Evolutionary conservation across 2,329 filamentous ascomycete species (phyloP), one percentile per base, ranked within the genome.

Genomic region (Aspergillus carbonarius): DNA sequence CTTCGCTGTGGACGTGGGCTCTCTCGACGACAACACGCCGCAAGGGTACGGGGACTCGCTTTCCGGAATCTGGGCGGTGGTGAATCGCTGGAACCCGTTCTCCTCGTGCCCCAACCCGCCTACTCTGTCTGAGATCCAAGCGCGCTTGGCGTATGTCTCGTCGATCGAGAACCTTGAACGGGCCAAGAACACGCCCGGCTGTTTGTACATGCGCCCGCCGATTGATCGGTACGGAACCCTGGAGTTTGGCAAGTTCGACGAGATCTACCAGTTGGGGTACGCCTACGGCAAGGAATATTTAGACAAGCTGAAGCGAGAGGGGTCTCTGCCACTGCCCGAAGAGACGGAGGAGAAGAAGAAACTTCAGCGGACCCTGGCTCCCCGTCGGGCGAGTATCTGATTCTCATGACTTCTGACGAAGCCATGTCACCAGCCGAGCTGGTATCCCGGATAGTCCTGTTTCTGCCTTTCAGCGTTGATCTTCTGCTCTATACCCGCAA

Each of bases 61-160:
- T 0, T 97, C 93, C 0, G 95, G 95, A 1, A 88, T 96, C 73
- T 99, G 96, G 96, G 91, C 93, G 0, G 89, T 96, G 46, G 79
- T 93, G 70, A 99, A 99, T 73, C 86, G 96, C 47, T 99, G 95
- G 95, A 99, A 99, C 67, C 93, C 95, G 0, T 93, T 99, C 74
- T 96, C 91, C 0, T 83, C 85, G 1, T 87, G 88, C 60, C 90
- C 95, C 0, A 99, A 99, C 68, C 95, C 95, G 7, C 95, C 95
- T 0, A 98, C 95, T 0, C 80, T 99, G 10, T 92, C 92, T 0
- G 95, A 99, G 75, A 99, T 99, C 61, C 96, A 99, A 78, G 93
- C 91, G 5, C 85, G 95, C 1, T 83, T 99, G 6, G 95, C 95
- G 0, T 99, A 99, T 70, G 95, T 99, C 48, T 95, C 90, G 5